A percentile compares a stretch with the other conserved stretches of the same genome.
phyloP scores from a whole-genome alignment of 139 green algal species.

The Chlorella sp. region DNA sequence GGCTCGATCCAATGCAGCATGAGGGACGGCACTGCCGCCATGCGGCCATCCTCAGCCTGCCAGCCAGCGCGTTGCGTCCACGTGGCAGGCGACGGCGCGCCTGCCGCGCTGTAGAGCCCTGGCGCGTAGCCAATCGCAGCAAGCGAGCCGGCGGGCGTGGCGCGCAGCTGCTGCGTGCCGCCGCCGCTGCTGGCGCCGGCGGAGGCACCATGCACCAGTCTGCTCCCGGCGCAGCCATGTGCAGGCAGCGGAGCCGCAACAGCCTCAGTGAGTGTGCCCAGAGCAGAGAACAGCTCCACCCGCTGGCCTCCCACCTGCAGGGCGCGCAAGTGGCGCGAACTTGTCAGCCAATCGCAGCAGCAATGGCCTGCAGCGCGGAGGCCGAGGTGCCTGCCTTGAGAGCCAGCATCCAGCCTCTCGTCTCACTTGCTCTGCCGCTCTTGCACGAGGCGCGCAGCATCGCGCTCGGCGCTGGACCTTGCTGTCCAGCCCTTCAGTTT shows the following conservation, averaged over 20 bases:
- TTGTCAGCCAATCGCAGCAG: not conserved
- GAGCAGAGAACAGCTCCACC: not conserved
- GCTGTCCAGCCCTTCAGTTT: not conserved
- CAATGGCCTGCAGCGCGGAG: not conserved
- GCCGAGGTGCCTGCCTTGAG: not conserved
- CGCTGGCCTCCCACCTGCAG: not conserved
- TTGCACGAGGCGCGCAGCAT: not conserved
- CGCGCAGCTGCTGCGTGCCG: not conserved
- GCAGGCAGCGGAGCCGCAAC: not conserved
- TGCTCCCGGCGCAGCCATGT: too few relatives aligned
- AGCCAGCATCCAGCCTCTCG: not conserved
- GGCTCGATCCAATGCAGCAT: not conserved
- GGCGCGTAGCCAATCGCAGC: not conserved
- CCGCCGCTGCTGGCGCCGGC: not conserved
- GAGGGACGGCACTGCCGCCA: not conserved
- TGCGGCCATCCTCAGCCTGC: not conserved
- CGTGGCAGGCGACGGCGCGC: not conserved
- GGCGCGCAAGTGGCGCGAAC: not conserved
- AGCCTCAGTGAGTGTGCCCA: not conserved
- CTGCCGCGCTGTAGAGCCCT: not conserved
- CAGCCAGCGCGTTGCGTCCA: not conserved
- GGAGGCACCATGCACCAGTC: not conserved
- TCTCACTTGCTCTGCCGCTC: slow-evolving; percentile 2
- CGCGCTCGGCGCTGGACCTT: not conserved
- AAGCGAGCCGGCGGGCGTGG: not conserved